Percentiles rank a stretch among this genome's conserved stretches.
Conservation (phyloP, 1,284 basidiomycete genomes). For the Pholiota adiposa region DNA sequence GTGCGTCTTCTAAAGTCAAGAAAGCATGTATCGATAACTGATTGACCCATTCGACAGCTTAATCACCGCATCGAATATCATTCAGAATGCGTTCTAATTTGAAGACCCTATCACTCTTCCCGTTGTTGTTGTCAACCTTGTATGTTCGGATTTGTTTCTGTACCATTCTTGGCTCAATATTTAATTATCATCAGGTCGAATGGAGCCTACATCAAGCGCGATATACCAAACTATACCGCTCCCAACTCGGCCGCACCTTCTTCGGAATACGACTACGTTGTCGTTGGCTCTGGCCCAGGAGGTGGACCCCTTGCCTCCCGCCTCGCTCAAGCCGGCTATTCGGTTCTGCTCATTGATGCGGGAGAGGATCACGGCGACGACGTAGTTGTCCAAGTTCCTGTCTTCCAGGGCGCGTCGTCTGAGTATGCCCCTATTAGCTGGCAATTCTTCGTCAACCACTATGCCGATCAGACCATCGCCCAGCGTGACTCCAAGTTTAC, state of each 20-base stretch:
- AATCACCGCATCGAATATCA: not conserved
- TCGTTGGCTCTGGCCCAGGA: slow-evolving; percentile 16
- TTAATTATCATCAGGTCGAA: not conserved
- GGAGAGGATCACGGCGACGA: slow-evolving; percentile 14
- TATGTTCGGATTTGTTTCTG: not conserved
- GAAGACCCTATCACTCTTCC: not conserved
- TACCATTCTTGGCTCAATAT: not conserved
- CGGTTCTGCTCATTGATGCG: slow-evolving; percentile 13
- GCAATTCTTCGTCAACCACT: slow-evolving; percentile 16
- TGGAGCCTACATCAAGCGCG: not conserved
- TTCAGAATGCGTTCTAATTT: not conserved
- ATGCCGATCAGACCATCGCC: slow-evolving; percentile 4
- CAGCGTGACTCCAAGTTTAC: slow-evolving; percentile 13
- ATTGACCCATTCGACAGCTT: not conserved
- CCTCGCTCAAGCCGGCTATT: slow-evolving; percentile 13
- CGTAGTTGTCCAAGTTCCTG: slow-evolving; percentile 10
- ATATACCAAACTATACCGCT: not conserved
- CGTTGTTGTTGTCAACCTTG: not conserved
- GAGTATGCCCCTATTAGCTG: slow-evolving; percentile 17
- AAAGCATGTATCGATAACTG: not conserved
- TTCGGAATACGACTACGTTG: slow-evolving; percentile 11
- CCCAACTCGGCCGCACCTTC: not conserved
- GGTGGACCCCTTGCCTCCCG: slow-evolving; percentile 15
- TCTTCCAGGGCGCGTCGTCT: slow-evolving; percentile 10
- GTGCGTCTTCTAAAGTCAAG: not conserved